Base-by-base conservation (phyloP, 345 rosid genomes). In the Barbarea vulgaris region DNA sequence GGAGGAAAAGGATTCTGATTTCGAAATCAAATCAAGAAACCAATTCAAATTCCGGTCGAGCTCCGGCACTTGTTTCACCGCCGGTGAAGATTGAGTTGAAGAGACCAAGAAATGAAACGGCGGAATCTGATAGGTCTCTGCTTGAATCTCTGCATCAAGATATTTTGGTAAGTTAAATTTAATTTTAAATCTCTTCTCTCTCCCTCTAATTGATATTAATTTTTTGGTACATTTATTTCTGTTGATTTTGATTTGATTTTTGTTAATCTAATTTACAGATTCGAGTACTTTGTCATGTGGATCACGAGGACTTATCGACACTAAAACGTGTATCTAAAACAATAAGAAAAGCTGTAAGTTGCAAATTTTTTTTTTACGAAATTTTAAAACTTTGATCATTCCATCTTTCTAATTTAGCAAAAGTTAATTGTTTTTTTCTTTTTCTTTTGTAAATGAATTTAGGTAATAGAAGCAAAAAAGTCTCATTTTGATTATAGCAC, bases 81-180 rank as follows among this genome's bases (percentile, higher is more conserved):
- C 52, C 42, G 25, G 63, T 61, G 31, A 51, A 61, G 24, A 10
- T 25, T 25, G 30, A 24, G 19, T 25, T 74, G 33, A 74, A 67
- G 61, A 75, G 33, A 67, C 3, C 47, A 13, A 67, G 13, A 41
- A 57, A 21, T 47, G 67, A 34, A 58, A 58, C 65, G 46, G 47
- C 30, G 11, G 66, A 63, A 33, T 17, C 56, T 7, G 15, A 18
- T 56, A 18, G n/a, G 11, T 77, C 72, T 63, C 5, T 64, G 6
- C 59, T 77, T 56, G 80, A 77, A 50, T 46, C 80, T 34, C 76
- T 77, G 18, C 80, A 77, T 70, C 76, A 70, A 77, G 80, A 77
- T 70, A 64, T 77, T 64, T 64, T 77, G 80, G 80, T 77, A 64
- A 34, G 71, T 69, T 33, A 6, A 6, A 33, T 61, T 61, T 28